phyloP scores from a whole-genome alignment of 1,284 basidiomycete genomes.

The Pyrrhoderma noxium region DNA sequence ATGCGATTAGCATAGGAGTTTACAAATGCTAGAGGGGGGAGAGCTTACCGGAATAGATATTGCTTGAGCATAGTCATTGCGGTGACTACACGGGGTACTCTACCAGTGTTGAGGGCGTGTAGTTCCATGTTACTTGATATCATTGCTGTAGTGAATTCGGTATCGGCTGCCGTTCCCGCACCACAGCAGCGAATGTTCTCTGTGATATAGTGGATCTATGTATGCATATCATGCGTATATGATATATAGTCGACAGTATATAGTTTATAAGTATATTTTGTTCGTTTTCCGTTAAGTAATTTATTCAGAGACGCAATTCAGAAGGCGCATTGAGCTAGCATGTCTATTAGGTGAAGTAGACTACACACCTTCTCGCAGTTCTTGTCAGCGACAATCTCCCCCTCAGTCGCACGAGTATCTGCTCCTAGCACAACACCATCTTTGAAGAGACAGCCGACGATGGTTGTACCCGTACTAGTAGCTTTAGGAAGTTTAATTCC shows the following conservation, averaged over 20 bases:
- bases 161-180: constrained; percentile 97
- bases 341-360: no score
- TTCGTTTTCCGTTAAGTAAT: no score
- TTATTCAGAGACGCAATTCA: no score
- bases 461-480: constrained; percentile 95
- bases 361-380: constrained; percentile 92
- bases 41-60: constrained; percentile 66
- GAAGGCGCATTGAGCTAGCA: no score
- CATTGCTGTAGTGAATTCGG: constrained; percentile 90
- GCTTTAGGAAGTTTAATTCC: constrained; percentile 72
- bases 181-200: constrained; percentile 96
- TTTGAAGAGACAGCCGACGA: constrained; percentile 92
- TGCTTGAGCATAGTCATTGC: constrained; percentile 99
- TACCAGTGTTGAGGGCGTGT: constrained; percentile 77
- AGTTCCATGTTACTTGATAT: constrained; percentile 93
- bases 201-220: constrained; percentile 93
- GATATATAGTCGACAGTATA: no score
- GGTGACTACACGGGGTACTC: constrained; percentile 87
- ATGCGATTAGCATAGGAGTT: no score
- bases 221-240: no score
- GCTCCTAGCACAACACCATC: constrained; percentile 95
- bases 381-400: constrained; percentile 96
- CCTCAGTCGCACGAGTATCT: constrained; percentile 93
- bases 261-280: no score
- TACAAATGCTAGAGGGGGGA: no score